Conservation (phyloP, 2,329 filamentous ascomycete genomes). For the Aspergillus terreus region DNA sequence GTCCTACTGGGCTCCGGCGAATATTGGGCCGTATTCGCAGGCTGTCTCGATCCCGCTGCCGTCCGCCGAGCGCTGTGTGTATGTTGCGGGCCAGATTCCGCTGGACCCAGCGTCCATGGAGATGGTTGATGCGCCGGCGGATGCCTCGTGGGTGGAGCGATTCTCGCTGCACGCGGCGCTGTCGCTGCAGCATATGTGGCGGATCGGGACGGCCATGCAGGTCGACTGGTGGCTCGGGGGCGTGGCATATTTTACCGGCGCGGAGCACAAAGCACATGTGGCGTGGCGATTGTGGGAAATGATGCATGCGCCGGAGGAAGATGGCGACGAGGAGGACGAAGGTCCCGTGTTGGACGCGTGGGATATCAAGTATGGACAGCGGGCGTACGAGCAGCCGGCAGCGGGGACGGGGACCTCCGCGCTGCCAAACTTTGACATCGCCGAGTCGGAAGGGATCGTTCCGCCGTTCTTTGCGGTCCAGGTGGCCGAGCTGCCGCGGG, state of each 20-base stretch:
- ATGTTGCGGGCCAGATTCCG: constrained; percentile 87
- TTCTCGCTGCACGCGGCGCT: constrained; percentile 63
- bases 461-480: constrained; percentile 73
- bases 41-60: constrained; percentile 53
- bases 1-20: constrained; percentile 96
- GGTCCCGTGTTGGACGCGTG: constrained; percentile 44
- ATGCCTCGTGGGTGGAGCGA: constrained; percentile 25
- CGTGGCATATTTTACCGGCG: constrained; percentile 66
- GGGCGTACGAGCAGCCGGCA: constrained; percentile 41
- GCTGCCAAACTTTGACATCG: constrained; percentile 26
- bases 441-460: constrained; percentile 25
- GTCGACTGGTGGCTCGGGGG: constrained; percentile 72
- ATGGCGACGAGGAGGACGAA: constrained; percentile 44
- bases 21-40: constrained; percentile 96
- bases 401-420: constrained; percentile 13
- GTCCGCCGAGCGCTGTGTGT: constrained; percentile 46
- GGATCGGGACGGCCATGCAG: constrained; percentile 69
- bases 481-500: constrained; percentile 71
- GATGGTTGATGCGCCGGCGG: constrained; percentile 26
- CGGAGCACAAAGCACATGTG: constrained; percentile 32
- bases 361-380: constrained; percentile 55
- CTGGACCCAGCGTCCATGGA: constrained; percentile 77
- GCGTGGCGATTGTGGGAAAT: constrained; percentile 46
- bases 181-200: constrained; percentile 83
- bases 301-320: constrained; percentile 26